Evolutionary conservation across 2,329 filamentous ascomycete genomes (phyloP), one percentile per base, ranked within the genome.

Genomic region (Colletotrichum tropicicola): DNA sequence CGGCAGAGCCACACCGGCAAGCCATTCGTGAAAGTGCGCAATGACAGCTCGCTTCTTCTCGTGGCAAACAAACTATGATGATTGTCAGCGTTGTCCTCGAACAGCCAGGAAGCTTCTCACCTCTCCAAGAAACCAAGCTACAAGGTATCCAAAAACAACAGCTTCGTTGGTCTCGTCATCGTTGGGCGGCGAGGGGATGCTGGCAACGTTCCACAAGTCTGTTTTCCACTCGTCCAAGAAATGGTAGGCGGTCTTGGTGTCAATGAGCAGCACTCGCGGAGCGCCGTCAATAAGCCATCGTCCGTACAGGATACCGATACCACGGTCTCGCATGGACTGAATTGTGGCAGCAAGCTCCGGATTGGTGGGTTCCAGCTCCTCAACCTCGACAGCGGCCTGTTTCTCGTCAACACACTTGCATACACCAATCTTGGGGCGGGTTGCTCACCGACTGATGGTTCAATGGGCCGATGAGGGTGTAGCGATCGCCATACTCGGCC

Each of bases 1-100:
- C 25, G 96, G 96, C 32, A 98, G 85, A 53, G 93, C 95, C 52
- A 98, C 96, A 79, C 95, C 96, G 10, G 96, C 91, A 59, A 99
- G 87, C 96, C 96, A 99, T 80, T 99, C 96, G 83, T 99, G 96
- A 83, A 98, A 98, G 79, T 99, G 96, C 59, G 94, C 96, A 78
- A 98, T 96, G 69, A 99, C 93, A 4, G 96, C 96, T 74, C 89
- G 92, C 70, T 90, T 91, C 80, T 92, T 96, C 80, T 98, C 95
- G 77, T 97, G 94, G 73, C 91, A 93, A 68, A 97, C 93, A 78
- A 94, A 98, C 94, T 97, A 71, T n/a, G 8, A 28, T 45, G 49
- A 59, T 68, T 25, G 72, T 72, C 39, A 66, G 58, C 41, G 25
- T 23, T 15, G 21, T 45, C 19, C 35, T 10, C 51, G 19, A 7